Evolutionary conservation across 495 filamentous ascomycete genomes (phyloP).

Genomic region (Aspergillus hancockii): DNA sequence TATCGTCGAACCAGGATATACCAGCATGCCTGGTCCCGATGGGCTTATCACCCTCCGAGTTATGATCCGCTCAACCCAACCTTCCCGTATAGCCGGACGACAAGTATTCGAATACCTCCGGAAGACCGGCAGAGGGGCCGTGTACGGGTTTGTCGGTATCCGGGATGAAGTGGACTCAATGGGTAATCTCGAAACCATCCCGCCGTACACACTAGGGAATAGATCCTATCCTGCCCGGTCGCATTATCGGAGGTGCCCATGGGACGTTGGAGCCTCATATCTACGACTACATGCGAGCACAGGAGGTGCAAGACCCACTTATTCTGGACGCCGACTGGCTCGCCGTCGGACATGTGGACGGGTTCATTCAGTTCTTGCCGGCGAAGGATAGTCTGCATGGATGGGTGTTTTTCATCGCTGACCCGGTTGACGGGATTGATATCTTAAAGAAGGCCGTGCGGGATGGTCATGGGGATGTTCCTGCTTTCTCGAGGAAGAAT

Average conservation of each 20-base stretch:
- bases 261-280: neutral
- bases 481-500: neutral
- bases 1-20: conserved; percentile 13
- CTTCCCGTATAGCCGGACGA: conserved; percentile 3
- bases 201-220: conserved; percentile 2
- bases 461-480: conserved; percentile 2
- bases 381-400: neutral
- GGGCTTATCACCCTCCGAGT: conserved; percentile 11
- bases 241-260: conserved; percentile 11
- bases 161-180: conserved; percentile 6
- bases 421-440: conserved; percentile 2
- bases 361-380: conserved; percentile 15
- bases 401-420: conserved; percentile 10
- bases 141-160: neutral
- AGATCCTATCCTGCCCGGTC: conserved; percentile 9
- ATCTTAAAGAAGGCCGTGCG: neutral
- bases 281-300: neutral
- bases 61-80: conserved; percentile 10
- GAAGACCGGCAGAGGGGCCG: neutral
- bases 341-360: conserved; percentile 9
- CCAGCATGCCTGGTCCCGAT: conserved; percentile 11
- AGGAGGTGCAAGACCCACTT: conserved; percentile 10
- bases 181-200: conserved; percentile 12
- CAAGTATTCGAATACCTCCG: conserved; percentile 14
- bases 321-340: conserved; percentile 14